These are phyloP conservation scores for Scutellaria baicalensis DNA, from an alignment of 257 asterid genomes.

Conservation along the genomic window DNA sequence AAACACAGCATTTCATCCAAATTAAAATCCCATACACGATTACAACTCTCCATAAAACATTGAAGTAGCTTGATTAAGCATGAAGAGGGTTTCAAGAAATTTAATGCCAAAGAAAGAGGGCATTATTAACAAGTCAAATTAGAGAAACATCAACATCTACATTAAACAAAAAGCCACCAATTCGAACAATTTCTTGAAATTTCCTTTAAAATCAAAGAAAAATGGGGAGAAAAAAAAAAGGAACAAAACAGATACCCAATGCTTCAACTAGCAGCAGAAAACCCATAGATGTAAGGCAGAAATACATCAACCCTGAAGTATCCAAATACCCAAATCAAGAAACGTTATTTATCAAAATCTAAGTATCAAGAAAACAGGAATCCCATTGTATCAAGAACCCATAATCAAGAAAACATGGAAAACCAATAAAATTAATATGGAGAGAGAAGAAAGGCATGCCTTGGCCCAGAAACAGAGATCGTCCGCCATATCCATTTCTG, in stretches of 20 bases:
- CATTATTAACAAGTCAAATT: not conserved
- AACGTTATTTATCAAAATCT: conserved; percentile 1
- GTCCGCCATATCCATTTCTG: conserved; percentile 49
- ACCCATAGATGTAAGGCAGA: not conserved
- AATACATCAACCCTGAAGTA: not conserved
- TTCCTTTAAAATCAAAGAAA: not conserved
- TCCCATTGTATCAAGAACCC: not conserved
- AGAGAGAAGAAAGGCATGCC: conserved; percentile 28
- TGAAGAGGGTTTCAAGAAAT: not conserved
- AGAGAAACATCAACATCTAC: not conserved
- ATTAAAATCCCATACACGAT: not conserved
- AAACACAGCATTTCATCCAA: not conserved
- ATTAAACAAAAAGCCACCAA: not conserved
- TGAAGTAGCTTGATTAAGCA: conserved; percentile 1
- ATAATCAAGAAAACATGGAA: not conserved
- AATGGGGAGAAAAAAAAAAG: not conserved
- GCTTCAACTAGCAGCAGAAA: not conserved
- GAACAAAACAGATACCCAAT: conserved; percentile 1
- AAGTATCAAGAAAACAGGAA: not conserved
- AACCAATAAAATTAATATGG: not conserved
- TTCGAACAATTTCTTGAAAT: conserved; percentile 11
- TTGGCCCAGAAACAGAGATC: conserved; percentile 51
- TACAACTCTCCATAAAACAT: not conserved
- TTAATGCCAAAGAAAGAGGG: not conserved
- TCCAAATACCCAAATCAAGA: conserved; percentile 25